Evolutionary conservation across 2,329 filamentous ascomycete genomes (phyloP), one percentile per base, ranked within the genome.

Genomic region (Trematosphaeria pertusa): DNA sequence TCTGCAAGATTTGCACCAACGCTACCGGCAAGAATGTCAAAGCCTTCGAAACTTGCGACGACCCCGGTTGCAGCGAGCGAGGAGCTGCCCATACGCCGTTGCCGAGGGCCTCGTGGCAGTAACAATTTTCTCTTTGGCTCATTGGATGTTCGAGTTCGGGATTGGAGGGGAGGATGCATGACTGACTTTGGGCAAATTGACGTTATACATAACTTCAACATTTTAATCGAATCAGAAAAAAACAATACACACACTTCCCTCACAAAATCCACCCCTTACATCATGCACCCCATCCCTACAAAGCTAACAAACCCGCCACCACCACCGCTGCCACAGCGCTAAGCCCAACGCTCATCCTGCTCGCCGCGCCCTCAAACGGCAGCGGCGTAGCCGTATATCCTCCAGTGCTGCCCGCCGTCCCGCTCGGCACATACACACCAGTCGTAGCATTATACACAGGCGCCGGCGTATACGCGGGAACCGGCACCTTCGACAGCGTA

Each of bases 311-410:
- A 22, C 54, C 64, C 32, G 48, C 61, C 7, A 61, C 39, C 24
- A 59, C 32, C 17, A 53, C 61, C 15, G 53, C 49, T 24, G 59
- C 10, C 12, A 48, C 49, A 41, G 24, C 24, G 24, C 48, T 59
- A 45, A 62, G 10, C 0, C 64, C 63, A 22, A 61, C 48, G 26
- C 61, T 39, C 18, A 59, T 40, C 28, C 52, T 52, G 46, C 54
- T 62, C 24, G 60, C 63, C n/a, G 62, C 61, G 32, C 64, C 64
- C 35, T 59, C 52, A 17, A 64, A 67, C 44, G 52, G 54, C 36
- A 30, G 55, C 15, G 58, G 54, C 48, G 46, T 54, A 12, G 50
- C 43, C 12, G 54, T 50, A 35, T 52, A 48, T 5, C 18, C 37
- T 42, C 50, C 35, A 39, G 46, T 51, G 6, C 48, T 56, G 33